Conservation (phyloP, 768 basidiomycete species). For the Amanita pseudoporphyria region DNA sequence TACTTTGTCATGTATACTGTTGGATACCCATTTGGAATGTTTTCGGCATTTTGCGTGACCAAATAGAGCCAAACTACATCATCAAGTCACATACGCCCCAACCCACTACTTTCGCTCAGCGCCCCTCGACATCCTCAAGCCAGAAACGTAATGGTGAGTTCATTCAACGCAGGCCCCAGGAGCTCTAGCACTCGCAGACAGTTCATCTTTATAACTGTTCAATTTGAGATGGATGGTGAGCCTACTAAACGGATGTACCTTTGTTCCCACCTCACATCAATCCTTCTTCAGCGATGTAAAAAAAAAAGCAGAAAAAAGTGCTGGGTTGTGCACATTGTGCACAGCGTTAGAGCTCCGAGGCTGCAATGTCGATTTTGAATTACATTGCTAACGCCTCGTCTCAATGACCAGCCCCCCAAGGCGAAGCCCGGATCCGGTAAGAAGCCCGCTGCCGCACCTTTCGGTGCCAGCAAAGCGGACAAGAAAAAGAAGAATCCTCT, state of each 20-base stretch:
- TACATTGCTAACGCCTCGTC: slow-evolving; percentile 53
- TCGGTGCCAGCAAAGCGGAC: slow-evolving; percentile 63
- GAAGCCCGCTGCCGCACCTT: slow-evolving; percentile 81
- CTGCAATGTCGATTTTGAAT: slow-evolving; percentile 21
- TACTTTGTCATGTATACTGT: no score
- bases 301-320: background rate
- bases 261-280: background rate
- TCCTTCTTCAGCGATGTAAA: slow-evolving; percentile 1
- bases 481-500: slow-evolving; percentile 91
- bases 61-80: background rate
- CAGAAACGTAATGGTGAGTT: slow-evolving; percentile 45
- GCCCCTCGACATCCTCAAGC: slow-evolving; percentile 27
- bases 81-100: background rate
- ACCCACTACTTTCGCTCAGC: background rate
- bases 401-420: slow-evolving; percentile 91
- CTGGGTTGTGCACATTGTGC: slow-evolving; percentile 12
- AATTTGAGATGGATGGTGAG: slow-evolving; percentile 45
- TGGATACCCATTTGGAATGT: no score
- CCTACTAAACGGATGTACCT: slow-evolving; percentile 26
- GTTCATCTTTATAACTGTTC: slow-evolving; percentile 19
- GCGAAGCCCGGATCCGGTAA: slow-evolving; percentile 62
- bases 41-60: no score
- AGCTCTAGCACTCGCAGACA: slow-evolving; percentile 29
- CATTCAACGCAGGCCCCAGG: slow-evolving; percentile 20
- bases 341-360: slow-evolving; percentile 49